Percentiles rank a stretch among this genome's conserved stretches.
phyloP scores from a whole-genome alignment of 495 filamentous ascomycete genomes.

The Podospora fimiseda region DNA sequence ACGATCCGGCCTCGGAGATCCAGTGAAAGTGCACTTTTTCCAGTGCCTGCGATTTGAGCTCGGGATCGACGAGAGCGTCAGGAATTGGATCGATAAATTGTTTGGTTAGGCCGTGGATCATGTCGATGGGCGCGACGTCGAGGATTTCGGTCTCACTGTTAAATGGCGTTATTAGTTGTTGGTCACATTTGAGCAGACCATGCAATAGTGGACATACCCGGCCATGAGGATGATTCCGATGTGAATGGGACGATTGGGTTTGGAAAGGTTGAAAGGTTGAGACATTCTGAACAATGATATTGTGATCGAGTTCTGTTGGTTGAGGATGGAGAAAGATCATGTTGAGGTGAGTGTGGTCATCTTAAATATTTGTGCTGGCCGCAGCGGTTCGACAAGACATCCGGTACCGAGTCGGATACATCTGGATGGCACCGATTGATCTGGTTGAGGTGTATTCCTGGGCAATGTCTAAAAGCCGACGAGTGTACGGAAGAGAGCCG shows the following conservation, averaged over 20 bases:
- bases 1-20: slow-evolving; percentile 12
- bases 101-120: slow-evolving; percentile 13
- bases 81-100: slow-evolving; percentile 8
- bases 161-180: background rate
- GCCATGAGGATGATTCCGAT: background rate
- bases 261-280: background rate
- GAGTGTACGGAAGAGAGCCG: no score
- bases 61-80: slow-evolving; percentile 1
- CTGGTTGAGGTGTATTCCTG: no score
- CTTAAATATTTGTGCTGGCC: no score
- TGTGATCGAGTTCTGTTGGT: no score
- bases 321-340: no score
- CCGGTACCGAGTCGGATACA: no score
- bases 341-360: no score
- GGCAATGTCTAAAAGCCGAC: no score
- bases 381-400: no score
- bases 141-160: slow-evolving; percentile 11
- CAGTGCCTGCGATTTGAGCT: slow-evolving; percentile 11
- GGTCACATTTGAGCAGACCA: background rate
- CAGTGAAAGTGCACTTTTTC: slow-evolving; percentile 15
- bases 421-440: no score
- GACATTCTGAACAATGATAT: no score
- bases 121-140: slow-evolving; percentile 17
- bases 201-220: background rate
- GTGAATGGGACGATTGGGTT: background rate